These are phyloP conservation scores for Kurtzmaniella fragi DNA, from an alignment of 805 yeast genomes.

Conservation along the genomic window DNA sequence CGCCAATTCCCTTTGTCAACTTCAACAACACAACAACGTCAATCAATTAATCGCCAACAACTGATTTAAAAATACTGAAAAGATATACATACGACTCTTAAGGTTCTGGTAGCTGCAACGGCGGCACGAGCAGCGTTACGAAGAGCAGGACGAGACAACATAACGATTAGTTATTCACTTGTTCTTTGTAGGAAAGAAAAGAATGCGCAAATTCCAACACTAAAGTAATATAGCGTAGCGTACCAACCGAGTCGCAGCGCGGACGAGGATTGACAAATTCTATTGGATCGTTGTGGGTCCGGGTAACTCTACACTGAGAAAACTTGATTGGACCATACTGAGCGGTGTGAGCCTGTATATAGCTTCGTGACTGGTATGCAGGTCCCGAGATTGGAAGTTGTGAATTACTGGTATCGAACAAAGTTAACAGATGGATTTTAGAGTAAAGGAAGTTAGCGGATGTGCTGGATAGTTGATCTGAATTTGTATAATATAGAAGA, in stretches of 20 bases:
- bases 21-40: too few relatives aligned
- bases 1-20: too few relatives aligned
- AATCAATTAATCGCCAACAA: not conserved
- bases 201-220: constrained; percentile 2
- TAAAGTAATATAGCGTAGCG: constrained; percentile 3
- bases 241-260: constrained; percentile 6
- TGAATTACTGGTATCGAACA: too few relatives aligned
- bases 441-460: too few relatives aligned
- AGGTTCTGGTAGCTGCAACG: constrained; percentile 36
- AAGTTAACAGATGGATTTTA: too few relatives aligned
- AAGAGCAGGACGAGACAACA: constrained; percentile 85
- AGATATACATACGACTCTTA: constrained; percentile 29
- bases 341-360: not conserved
- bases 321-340: constrained; percentile 4
- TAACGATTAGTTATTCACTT: constrained; percentile 16
- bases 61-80: not conserved
- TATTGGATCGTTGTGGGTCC: constrained; percentile 5
- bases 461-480: too few relatives aligned
- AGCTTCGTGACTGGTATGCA: too few relatives aligned
- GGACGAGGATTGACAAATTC: constrained; percentile 4
- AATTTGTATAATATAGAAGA: too few relatives aligned
- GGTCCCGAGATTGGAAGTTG: too few relatives aligned
- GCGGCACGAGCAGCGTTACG: constrained; percentile 83
- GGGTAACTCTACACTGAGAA: constrained; percentile 1
- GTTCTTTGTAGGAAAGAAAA: constrained; percentile 3